Base-by-base conservation (phyloP, 176 grass and related monocot genomes). In the Poa annua region DNA sequence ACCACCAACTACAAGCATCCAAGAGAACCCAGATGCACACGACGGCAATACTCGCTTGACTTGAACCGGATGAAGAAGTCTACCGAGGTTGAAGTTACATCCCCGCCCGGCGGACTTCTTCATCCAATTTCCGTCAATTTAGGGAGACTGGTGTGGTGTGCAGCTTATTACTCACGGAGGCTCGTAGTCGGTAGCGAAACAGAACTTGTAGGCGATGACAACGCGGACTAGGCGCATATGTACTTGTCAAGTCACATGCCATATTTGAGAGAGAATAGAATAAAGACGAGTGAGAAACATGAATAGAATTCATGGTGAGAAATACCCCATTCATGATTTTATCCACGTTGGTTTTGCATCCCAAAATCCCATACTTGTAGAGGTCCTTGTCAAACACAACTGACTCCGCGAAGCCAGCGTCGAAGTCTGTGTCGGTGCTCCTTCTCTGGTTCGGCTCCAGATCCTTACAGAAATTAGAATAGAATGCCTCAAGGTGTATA, bases 241-340 rank as follows among this genome's bases (percentile, higher is more conserved):
- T 14, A 6, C 5, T 52, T 17, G 14, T 52, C 49, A n/a, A n/a
- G 15, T 52, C 14, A 35, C 62, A 66, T 66, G 62, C 32, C 29
- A 66, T 7, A 66, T 66, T 6, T n/a, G n/a, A n/a, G n/a, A 4
- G 32, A 19, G 35, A 32, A 65, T 65, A 34, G 8, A 66, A 66
- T 19, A 35, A 34, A 3, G 0, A 20, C 33, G 0, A 66, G 33
- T 10, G 1, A 20, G 52, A 54, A 54, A 54, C 17, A 54, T 54
- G 17, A 54, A 54, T 54, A 7, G 0, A 20, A 54, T 20, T 8
- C 33, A 19, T 4, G 3, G 64, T 6, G 64, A 67, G 34, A 67
- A n/a, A 20, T 67, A 67, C 64, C 64, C 3, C 17, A n/a, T 67
- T 67, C 33, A n/a, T 67, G 35, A 67, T 67, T 36, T 67, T 67